Conservation (phyloP, 2,329 filamentous ascomycete species). For the Colletotrichum aenigma region DNA sequence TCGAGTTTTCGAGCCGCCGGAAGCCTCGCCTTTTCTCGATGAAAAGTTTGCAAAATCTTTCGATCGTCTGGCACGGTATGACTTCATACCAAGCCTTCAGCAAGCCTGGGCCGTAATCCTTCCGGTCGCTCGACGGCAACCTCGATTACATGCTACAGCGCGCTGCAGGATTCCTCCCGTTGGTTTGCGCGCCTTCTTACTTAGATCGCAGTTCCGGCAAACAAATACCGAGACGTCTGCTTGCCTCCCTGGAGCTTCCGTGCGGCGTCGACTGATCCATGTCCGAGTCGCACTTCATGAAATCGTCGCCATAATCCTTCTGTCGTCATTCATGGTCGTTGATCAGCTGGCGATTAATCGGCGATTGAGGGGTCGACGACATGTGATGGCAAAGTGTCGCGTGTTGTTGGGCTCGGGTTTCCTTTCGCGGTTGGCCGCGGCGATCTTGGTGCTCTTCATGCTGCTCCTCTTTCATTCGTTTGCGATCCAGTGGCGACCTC, state of each 20-base stretch:
- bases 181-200: background rate
- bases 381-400: background rate
- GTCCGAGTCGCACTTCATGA: background rate
- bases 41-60: background rate
- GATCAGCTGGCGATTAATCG: background rate
- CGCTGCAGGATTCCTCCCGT: background rate
- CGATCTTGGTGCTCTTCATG: background rate
- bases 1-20: background rate
- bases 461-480: background rate
- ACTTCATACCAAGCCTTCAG: conserved; percentile 19
- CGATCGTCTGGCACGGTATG: background rate
- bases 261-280: background rate
- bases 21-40: background rate
- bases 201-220: background rate
- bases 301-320: background rate
- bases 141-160: background rate
- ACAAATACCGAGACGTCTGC: background rate
- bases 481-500: background rate
- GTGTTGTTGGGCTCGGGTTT: background rate
- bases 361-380: background rate
- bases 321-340: background rate
- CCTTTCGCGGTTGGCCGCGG: background rate
- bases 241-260: background rate
- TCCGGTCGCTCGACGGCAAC: background rate
- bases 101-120: background rate